phyloP scores from a whole-genome alignment of 2,329 filamentous ascomycete genomes.

The Curvularia hawaiiensis region DNA sequence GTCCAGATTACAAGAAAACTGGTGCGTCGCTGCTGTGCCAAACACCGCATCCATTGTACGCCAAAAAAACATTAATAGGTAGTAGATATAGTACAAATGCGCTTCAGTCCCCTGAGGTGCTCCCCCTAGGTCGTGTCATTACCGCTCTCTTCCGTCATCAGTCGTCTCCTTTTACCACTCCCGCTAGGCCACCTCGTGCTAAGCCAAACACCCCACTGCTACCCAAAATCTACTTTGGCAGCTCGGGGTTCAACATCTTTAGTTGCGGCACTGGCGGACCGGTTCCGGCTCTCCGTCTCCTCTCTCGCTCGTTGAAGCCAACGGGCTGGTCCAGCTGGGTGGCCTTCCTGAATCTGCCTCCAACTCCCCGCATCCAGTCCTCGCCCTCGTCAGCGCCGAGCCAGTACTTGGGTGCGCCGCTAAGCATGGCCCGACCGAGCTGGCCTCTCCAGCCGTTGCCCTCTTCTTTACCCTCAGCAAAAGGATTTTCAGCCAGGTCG shows the following conservation, averaged over 20 bases:
- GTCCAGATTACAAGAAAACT: neutral
- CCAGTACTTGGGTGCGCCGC: slow-evolving; percentile 79
- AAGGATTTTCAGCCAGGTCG: slow-evolving; percentile 68
- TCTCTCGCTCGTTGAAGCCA: slow-evolving; percentile 61
- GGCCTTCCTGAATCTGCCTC: slow-evolving; percentile 63
- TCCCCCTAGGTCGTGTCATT: slow-evolving; percentile 11
- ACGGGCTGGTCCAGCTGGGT: slow-evolving; percentile 48
- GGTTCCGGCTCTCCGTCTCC: slow-evolving; percentile 66
- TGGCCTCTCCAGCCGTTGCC: slow-evolving; percentile 80
- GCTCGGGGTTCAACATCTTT: slow-evolving; percentile 25
- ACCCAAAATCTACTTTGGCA: slow-evolving; percentile 24
- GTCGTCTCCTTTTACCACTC: slow-evolving; percentile 5
- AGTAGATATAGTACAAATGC: slow-evolving; percentile 13
- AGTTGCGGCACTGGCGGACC: slow-evolving; percentile 55
- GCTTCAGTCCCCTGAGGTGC: slow-evolving; percentile 5
- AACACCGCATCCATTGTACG: neutral
- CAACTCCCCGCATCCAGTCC: slow-evolving; percentile 70
- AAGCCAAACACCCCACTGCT: neutral
- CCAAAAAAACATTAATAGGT: slow-evolving; percentile 8
- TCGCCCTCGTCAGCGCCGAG: slow-evolving; percentile 68
- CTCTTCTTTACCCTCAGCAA: slow-evolving; percentile 70
- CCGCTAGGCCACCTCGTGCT: neutral
- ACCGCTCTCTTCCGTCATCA: slow-evolving; percentile 14
- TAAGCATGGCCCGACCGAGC: slow-evolving; percentile 79
- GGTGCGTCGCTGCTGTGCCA: slow-evolving; percentile 1